Evolutionary conservation across 371 early-diverging fungal species (phyloP).

Genomic region (Cokeromyces recurvatus): DNA sequence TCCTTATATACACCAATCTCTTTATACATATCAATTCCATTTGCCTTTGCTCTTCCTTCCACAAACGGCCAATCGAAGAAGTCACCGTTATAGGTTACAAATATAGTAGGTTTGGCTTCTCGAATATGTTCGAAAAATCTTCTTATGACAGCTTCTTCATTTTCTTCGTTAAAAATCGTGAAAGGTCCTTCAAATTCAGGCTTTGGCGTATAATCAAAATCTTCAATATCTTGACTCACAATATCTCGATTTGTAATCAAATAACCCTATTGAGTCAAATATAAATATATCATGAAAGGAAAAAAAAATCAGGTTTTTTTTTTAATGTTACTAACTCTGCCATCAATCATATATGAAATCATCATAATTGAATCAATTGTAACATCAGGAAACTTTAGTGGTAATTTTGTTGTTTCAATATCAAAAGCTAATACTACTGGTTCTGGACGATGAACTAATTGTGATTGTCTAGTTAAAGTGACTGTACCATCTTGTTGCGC

Average conservation of each 20-base stretch:
- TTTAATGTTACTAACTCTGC: conserved; percentile 75
- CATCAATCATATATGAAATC: conserved; percentile 99
- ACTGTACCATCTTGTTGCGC: conserved; percentile 55
- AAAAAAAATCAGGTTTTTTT: no score
- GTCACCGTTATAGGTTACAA: conserved; percentile 99
- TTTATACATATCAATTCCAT: conserved; percentile 82
- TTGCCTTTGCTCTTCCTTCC: conserved; percentile 76
- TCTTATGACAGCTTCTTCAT: conserved; percentile 80
- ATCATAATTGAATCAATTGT: conserved; percentile 96
- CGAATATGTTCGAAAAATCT: conserved; percentile 95
- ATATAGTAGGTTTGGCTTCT: conserved; percentile 84
- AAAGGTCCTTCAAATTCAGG: conserved; percentile 97
- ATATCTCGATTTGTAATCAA: conserved; percentile 98
- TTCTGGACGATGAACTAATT: conserved; percentile 94
- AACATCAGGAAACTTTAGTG: conserved; percentile 98
- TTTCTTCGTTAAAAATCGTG: conserved; percentile 92
- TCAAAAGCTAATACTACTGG: conserved; percentile 97
- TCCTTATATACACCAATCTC: conserved; percentile 87
- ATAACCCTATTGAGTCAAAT: conserved; percentile 67
- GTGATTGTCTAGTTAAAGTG: conserved; percentile 61
- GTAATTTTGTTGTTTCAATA: conserved; percentile 99
- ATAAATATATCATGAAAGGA: no score
- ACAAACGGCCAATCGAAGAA: conserved; percentile 99
- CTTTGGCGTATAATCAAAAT: conserved; percentile 98
- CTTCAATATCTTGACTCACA: conserved; percentile 94